Evolutionary conservation across 306 rosid species (phyloP), one percentile per base, ranked within the genome.

Genomic region (Alnus rubra): DNA sequence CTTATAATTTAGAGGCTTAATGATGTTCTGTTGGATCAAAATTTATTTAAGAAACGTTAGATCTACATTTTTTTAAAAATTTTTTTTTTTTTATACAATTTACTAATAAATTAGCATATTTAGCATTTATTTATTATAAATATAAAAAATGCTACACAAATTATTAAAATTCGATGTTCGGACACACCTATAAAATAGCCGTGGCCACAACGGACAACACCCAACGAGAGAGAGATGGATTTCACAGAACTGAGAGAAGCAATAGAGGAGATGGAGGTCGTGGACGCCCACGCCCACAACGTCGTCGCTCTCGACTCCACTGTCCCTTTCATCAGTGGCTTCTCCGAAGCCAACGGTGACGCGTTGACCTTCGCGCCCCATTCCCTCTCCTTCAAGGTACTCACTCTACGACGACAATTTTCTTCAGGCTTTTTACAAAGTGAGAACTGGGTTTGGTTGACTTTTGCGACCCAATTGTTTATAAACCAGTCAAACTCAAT

Each of bases 231-330:
- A 9, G 62, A 74, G 53, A 94, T 92, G 98, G 97, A 94, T 80
- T 88, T 89, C 12, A 62, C 86, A 59, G 92, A 73, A 84, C 82
- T 94, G 85, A 87, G 74, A 73, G 81, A 71, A 67, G 90, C 88
- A 4, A 84, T 94, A 31, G 95, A 88, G 14, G 91, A 87, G 35
- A 86, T 84, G 35, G 93, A 91, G 84, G 82, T 91, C 18, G 92
- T 94, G 5, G 98, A 94, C 58, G 97, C 83, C 42, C 98, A 94
- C 64, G 97, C 97, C 5, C 98, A 94, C 90, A 94, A 88, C 82
- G 59, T 94, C 68, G 97, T 92, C 69, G 79, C 90, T 5, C 12
- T 85, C 28, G 85, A 92, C 35, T 94, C 98, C 30, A 73, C 71
- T 77, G 74, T 87, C 2, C 74, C 93, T 49, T 94, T 94, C 77